These are phyloP conservation scores for Annona squamosa DNA, from an alignment of 164 flowering plant species.

Conservation along the genomic window DNA sequence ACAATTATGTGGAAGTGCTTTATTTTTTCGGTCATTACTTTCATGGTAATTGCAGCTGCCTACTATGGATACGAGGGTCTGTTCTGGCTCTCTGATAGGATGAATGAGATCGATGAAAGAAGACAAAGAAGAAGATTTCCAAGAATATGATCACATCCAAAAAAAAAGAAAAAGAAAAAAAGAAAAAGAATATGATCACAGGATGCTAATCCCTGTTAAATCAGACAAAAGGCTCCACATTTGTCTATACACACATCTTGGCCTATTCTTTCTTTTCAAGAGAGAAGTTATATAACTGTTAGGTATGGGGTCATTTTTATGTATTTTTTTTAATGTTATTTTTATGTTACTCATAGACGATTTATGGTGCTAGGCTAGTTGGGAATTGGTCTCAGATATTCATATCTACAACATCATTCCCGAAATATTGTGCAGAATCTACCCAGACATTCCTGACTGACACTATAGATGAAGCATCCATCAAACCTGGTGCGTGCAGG, in stretches of 20 bases:
- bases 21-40: conserved; percentile 23
- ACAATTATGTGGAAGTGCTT: conserved; percentile 26
- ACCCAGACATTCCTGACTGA: too few species aligned
- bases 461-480: too few species aligned
- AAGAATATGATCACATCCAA: conserved; percentile 34
- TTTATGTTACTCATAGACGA: too few species aligned
- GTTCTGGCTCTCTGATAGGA: conserved; percentile 68
- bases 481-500: too few species aligned
- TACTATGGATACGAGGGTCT: conserved; percentile 77
- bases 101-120: conserved; percentile 68
- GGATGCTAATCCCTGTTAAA: neutral
- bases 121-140: conserved; percentile 36
- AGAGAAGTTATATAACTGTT: too few species aligned
- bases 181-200: conserved; percentile 24
- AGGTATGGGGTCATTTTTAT: neutral
- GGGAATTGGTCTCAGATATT: too few species aligned
- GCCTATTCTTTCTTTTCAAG: too few species aligned
- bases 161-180: conserved; percentile 43
- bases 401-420: too few species aligned
- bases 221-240: neutral
- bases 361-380: too few species aligned
- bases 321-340: neutral
- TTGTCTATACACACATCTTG: too few species aligned
- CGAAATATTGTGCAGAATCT: too few species aligned
- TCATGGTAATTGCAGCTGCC: conserved; percentile 26